A percentile compares a stretch with the other conserved stretches of the same genome.
phyloP scores from a whole-genome alignment of 352 stramenopile genomes.

The Lagenidium sp. region DNA sequence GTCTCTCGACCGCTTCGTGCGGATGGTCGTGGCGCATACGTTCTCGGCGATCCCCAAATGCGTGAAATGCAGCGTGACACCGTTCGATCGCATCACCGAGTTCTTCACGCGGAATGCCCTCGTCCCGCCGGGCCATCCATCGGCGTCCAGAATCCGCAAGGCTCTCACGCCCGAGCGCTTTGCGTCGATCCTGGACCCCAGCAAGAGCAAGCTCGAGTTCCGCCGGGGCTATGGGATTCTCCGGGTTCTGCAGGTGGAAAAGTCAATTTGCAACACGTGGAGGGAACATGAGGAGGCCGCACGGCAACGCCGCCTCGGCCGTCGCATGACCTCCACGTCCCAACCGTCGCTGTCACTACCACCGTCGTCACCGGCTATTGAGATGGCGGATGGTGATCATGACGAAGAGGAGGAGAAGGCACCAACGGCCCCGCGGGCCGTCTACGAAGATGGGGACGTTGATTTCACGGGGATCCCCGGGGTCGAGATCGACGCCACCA shows the following conservation, averaged over 20 bases:
- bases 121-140: constrained; percentile 15
- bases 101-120: constrained; percentile 45
- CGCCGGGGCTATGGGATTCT: constrained; percentile 43
- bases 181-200: constrained; percentile 49
- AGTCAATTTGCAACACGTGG: constrained; percentile 36
- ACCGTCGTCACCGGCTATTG: too few species aligned
- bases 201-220: constrained; percentile 77
- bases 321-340: constrained; percentile 6
- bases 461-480: background rate
- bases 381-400: background rate
- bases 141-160: constrained; percentile 17
- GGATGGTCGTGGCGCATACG: constrained; percentile 50
- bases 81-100: constrained; percentile 49
- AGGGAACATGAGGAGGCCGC: constrained; percentile 18
- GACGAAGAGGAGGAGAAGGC: constrained; percentile 8
- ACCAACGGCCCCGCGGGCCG: background rate
- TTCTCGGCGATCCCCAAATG: constrained; percentile 76
- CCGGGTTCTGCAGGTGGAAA: constrained; percentile 60
- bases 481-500: constrained; percentile 4
- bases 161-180: constrained; percentile 34
- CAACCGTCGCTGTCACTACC: background rate
- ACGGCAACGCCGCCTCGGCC: constrained; percentile 8
- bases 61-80: constrained; percentile 35
- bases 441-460: background rate
- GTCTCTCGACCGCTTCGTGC: constrained; percentile 43